phyloP scores from a whole-genome alignment of 129 eudicot species.

The Kitagawia praeruptora region DNA sequence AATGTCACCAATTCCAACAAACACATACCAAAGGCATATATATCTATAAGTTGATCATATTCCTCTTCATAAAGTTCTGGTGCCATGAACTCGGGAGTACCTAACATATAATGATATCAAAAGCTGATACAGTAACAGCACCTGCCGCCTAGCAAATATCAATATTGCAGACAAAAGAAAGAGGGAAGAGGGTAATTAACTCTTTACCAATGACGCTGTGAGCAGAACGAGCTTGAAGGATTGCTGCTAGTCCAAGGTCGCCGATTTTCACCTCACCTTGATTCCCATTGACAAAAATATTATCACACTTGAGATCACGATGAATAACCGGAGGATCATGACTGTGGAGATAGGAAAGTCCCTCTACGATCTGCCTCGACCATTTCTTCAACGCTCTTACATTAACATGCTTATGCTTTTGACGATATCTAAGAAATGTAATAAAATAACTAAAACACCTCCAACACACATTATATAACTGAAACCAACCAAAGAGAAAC shows the following conservation, averaged over 20 bases:
- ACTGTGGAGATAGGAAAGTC: conserved; percentile 89
- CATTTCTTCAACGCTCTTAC: conserved; percentile 93
- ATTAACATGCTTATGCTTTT: conserved; percentile 92
- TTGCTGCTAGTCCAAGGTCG: conserved; percentile 92
- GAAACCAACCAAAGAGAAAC: not conserved
- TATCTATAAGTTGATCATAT: conserved; percentile 91
- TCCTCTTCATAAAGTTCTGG: conserved; percentile 98
- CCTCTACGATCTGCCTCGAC: conserved; percentile 95
- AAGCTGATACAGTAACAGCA: not conserved
- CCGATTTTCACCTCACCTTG: conserved; percentile 98
- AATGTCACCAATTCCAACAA: conserved; percentile 89
- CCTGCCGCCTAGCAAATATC: not conserved
- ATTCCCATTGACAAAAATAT: conserved; percentile 94
- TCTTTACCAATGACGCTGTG: conserved; percentile 89
- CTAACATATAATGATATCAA: conserved; percentile 30
- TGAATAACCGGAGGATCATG: conserved; percentile 97
- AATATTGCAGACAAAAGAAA: conserved; percentile 4
- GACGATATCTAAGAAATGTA: conserved; percentile 52
- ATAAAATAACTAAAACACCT: not conserved
- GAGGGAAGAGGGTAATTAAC: conserved; percentile 3
- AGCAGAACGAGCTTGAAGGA: conserved; percentile 81
- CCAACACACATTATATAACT: not conserved
- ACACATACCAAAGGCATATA: conserved; percentile 99
- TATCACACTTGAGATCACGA: conserved; percentile 95
- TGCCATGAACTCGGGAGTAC: conserved; percentile 99